Evolutionary conservation across 768 basidiomycete species (phyloP).

Genomic region (Dioszegia aurantiaca): DNA sequence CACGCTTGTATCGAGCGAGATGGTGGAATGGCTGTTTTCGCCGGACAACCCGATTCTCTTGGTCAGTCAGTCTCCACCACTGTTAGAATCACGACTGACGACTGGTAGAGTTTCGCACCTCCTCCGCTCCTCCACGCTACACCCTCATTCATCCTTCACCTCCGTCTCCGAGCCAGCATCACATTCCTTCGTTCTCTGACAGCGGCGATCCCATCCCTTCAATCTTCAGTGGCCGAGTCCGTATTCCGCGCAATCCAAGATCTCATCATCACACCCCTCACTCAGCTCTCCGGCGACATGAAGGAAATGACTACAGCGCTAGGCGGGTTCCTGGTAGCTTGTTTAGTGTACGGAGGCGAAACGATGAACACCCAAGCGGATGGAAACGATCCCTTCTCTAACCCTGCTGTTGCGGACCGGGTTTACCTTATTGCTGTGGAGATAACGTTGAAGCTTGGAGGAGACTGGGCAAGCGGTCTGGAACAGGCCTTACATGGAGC

Average conservation of each 20-base stretch:
- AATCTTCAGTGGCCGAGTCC: not conserved
- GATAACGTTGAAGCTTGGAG: not conserved
- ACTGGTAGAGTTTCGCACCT: slow-evolving; percentile 28
- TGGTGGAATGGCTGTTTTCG: slow-evolving; percentile 28
- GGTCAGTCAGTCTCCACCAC: slow-evolving; percentile 17
- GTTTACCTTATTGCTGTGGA: not conserved
- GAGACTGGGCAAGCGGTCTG: slow-evolving; percentile 8
- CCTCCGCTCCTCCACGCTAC: slow-evolving; percentile 39
- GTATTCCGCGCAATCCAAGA: not conserved
- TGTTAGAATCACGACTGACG: not conserved
- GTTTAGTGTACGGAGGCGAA: not conserved
- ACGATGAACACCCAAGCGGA: too few relatives aligned
- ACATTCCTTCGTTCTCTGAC: slow-evolving; percentile 20
- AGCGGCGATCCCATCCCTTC: not conserved
- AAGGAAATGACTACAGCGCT: not conserved
- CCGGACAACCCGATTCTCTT: slow-evolving; percentile 15
- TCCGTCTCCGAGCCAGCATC: slow-evolving; percentile 20
- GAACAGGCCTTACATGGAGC: not conserved
- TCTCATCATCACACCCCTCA: not conserved
- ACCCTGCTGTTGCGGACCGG: not conserved
- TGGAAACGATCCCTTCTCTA: slow-evolving; percentile 1
- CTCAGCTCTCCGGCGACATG: not conserved
- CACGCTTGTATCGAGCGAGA: slow-evolving; percentile 2
- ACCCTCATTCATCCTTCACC: slow-evolving; percentile 28
- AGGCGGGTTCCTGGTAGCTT: slow-evolving; percentile 1